phyloP scores from a whole-genome alignment of 768 basidiomycete species.

The Hericium coralloides region DNA sequence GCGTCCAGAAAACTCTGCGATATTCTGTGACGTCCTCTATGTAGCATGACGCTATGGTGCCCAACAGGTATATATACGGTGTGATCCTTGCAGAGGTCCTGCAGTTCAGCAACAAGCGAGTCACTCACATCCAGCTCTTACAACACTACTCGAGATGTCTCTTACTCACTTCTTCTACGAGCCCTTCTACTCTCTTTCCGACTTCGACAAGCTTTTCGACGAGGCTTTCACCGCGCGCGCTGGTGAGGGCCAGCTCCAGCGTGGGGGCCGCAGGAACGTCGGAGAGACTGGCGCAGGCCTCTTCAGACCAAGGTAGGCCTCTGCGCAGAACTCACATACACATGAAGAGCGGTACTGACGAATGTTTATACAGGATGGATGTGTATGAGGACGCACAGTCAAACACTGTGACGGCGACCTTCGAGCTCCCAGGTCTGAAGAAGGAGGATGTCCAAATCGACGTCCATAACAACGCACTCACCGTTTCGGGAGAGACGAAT shows the following conservation, averaged over 20 bases:
- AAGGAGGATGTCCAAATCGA: constrained; percentile 44
- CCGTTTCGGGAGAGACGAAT: constrained; percentile 38
- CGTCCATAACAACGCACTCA: constrained; percentile 38
- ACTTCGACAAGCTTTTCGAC: background rate
- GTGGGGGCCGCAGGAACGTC: background rate
- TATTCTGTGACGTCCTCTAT: too few relatives aligned
- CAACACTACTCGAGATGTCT: background rate
- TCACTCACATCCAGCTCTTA: background rate
- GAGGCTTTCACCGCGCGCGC: background rate
- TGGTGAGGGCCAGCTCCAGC: background rate
- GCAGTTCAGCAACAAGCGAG: background rate
- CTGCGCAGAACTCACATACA: background rate
- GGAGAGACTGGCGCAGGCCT: background rate
- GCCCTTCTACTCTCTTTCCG: background rate
- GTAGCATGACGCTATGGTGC: too few relatives aligned
- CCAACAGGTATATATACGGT: background rate
- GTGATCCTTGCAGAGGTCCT: background rate
- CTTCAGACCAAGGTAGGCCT: background rate
- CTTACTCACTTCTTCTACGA: background rate
- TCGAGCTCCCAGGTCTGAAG: constrained; percentile 47
- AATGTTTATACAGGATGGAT: constrained; percentile 32
- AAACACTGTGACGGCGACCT: constrained; percentile 41
- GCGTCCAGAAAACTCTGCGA: too few relatives aligned
- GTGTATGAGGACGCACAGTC: constrained; percentile 37
- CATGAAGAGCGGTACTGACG: background rate